A percentile compares a stretch with the other conserved stretches of the same genome.
Evolutionary conservation across 1,139 yeast species (phyloP).

Genomic region (Yamadazyma triangularis): DNA sequence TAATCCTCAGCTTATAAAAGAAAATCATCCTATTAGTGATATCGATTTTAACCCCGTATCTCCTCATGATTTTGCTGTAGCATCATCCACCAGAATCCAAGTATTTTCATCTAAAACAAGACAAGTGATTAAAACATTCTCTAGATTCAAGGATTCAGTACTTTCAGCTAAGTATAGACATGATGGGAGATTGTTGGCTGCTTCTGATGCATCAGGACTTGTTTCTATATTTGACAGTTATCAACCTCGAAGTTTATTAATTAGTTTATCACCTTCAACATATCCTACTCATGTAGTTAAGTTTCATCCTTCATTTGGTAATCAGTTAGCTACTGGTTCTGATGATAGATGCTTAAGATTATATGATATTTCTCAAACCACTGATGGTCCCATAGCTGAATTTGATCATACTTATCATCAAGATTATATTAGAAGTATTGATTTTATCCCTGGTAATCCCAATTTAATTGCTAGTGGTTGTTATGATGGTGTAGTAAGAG

Average conservation of each 20-base stretch:
- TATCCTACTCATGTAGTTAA: constrained; percentile 95
- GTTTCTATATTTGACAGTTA: constrained; percentile 80
- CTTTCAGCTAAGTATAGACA: constrained; percentile 78
- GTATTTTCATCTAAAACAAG: constrained; percentile 89
- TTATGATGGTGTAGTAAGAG: constrained; percentile 81
- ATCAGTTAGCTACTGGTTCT: constrained; percentile 79
- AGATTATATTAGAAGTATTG: constrained; percentile 84
- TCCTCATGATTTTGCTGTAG: constrained; percentile 92
- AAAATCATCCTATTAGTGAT: constrained; percentile 87
- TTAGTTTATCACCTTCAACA: constrained; percentile 73
- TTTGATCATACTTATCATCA: constrained; percentile 65
- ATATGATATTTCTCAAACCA: constrained; percentile 82
- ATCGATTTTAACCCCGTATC: constrained; percentile 80
- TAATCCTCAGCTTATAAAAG: constrained; percentile 86
- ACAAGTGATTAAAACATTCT: constrained; percentile 82
- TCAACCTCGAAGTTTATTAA: constrained; percentile 73
- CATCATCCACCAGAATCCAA: constrained; percentile 88
- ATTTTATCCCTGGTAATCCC: constrained; percentile 69
- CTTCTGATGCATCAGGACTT: constrained; percentile 85
- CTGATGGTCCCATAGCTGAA: constrained; percentile 57
- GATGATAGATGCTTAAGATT: constrained; percentile 85
- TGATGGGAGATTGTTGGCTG: constrained; percentile 80
- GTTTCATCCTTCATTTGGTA: constrained; percentile 70
- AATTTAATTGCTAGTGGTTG: constrained; percentile 88
- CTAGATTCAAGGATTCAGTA: constrained; percentile 88